Evolutionary conservation across 139 green algal species (phyloP).

Genomic region (Tetratostichococcus sp.): DNA sequence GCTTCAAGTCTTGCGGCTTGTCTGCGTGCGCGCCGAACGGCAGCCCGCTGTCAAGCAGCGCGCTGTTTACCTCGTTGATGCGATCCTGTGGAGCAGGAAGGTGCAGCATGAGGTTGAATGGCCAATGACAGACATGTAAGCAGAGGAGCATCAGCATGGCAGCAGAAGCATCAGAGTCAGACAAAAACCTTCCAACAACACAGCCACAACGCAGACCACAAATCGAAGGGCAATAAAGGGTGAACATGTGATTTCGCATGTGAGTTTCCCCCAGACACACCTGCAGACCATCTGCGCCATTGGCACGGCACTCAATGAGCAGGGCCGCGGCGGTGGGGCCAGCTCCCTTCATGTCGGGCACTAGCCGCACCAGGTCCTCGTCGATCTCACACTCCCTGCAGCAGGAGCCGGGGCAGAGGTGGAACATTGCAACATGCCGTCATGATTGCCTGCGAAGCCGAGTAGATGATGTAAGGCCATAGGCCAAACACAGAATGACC

Average conservation of each 20-base stretch:
- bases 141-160: too few relatives aligned
- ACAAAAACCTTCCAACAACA: too few relatives aligned
- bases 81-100: slow-evolving; percentile 20
- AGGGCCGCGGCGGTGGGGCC: slow-evolving; percentile 77
- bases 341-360: slow-evolving; percentile 76
- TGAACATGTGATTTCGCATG: too few relatives aligned
- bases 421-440: too few relatives aligned
- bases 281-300: slow-evolving; percentile 54
- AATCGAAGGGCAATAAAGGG: too few relatives aligned
- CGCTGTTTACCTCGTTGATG: slow-evolving; percentile 59
- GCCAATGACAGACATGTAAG: too few relatives aligned
- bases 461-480: too few relatives aligned
- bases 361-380: slow-evolving; percentile 72
- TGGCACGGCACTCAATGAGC: slow-evolving; percentile 91
- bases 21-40: slow-evolving; percentile 63
- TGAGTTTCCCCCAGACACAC: not conserved
- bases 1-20: slow-evolving; percentile 45
- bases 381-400: slow-evolving; percentile 69
- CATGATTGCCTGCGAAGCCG: too few relatives aligned
- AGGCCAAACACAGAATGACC: too few relatives aligned
- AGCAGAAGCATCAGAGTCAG: too few relatives aligned
- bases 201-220: too few relatives aligned
- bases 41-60: slow-evolving; percentile 48
- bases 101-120: too few relatives aligned
- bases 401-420: not conserved